A percentile compares a stretch with the other conserved stretches of the same genome.
phyloP scores from a whole-genome alignment of 2,329 filamentous ascomycete genomes.

The Aspergillus carbonarius region DNA sequence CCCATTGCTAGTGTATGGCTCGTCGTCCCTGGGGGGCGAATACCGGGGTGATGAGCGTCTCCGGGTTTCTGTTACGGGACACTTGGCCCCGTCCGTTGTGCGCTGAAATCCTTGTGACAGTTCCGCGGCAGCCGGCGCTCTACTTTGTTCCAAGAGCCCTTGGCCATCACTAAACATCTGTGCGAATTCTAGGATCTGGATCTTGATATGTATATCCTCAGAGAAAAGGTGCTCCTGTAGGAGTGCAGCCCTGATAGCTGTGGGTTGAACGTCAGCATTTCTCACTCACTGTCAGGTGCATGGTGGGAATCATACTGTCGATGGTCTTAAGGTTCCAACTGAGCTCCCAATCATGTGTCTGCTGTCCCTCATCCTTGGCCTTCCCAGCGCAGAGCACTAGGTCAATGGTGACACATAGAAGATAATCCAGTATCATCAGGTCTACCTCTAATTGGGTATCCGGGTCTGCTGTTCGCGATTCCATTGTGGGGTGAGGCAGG shows the following conservation, averaged over 20 bases:
- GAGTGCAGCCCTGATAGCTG: constrained; percentile 48
- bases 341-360: constrained; percentile 15
- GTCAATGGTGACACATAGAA: constrained; percentile 49
- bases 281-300: neutral
- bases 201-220: constrained; percentile 47
- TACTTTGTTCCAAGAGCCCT: neutral
- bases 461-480: constrained; percentile 25
- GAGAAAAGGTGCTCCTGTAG: constrained; percentile 40
- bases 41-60: constrained; percentile 13
- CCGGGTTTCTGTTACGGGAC: no score
- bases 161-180: constrained; percentile 42
- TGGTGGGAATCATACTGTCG: constrained; percentile 25
- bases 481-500: constrained; percentile 15
- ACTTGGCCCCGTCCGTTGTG: no score
- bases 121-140: constrained; percentile 12
- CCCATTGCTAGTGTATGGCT: constrained; percentile 38
- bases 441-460: constrained; percentile 50
- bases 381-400: constrained; percentile 39
- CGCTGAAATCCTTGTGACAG: neutral
- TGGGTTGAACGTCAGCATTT: constrained; percentile 6
- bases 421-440: constrained; percentile 57
- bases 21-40: constrained; percentile 13
- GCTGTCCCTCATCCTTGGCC: constrained; percentile 4
- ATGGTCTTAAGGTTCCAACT: constrained; percentile 25
- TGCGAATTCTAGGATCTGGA: constrained; percentile 49